Base-by-base conservation (phyloP, 257 asterid genomes). In the Eustoma russellianum region DNA sequence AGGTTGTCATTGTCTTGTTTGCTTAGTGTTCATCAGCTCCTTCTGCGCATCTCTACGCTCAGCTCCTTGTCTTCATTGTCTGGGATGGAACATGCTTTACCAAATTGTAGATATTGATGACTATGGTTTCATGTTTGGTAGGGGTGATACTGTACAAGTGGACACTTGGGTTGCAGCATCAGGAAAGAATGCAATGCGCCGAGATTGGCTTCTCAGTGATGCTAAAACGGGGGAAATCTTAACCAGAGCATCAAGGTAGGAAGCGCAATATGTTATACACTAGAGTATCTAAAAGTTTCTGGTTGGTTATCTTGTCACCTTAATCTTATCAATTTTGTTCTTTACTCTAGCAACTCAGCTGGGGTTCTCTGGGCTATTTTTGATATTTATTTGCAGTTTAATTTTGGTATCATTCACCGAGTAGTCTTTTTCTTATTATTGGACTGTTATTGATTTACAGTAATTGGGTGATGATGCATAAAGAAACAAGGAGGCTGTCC, bases 91-190 rank as follows among this genome's bases (percentile, higher is more conserved):
- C 30, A 24, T 24, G 30, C 30, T 24, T 24, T 38, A 38, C 2
- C 12, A 38, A 38, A 38, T 38, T 7, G 43, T 38, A 7, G 43
- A 2, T 38, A 6, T 0, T 38, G 43, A 38, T 3, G 43, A 56
- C 67, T 63, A 56, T 59, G 51, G 15, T 50, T 51, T 50, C 28
- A 63, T 54, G 53, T 34, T 53, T 61, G 41, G 12, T 76, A 90
- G 98, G 98, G 95, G 95, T 53, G 94, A 87, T 77, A 82, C 76
- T 73, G 88, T 83, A 64, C 92, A 83, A 64, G 84, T 87, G 28
- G 96, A 87, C 70, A 83, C 96, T 17, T 87, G 92, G 92, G 86
- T 87, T 24, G 86, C 83, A 69, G 94, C 89, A 57, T 79, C 94
- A 3, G 96, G 96, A 50, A 87, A 87, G 71, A 83, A 87, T 70